Evolutionary conservation across 176 grass and related monocot species (phyloP), one percentile per base, ranked within the genome.

Genomic region (Bonia amplexicaulis): DNA sequence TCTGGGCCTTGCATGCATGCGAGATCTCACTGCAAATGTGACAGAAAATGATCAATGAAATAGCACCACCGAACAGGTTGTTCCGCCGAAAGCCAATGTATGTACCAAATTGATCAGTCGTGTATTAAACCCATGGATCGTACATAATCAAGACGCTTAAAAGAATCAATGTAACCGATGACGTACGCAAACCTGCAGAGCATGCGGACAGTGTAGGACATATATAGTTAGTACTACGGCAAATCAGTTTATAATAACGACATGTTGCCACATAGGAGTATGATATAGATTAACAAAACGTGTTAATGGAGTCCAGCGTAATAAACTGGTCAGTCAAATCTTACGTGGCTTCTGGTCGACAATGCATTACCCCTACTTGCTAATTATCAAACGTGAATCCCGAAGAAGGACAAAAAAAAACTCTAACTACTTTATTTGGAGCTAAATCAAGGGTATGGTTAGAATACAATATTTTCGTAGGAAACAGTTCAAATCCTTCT

Each of bases 261-360:
- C 7, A 35, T 16, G 7, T 12, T 60, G 12, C 12, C 23, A 84
- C 64, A 9, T 58, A 25, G 51, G 17, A 31, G 67, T 42, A 59
- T 31, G n/a, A 22, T 27, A 40, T 17, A 35, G 26, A 47, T 12
- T 59, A 85, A 71, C 13, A 61, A 58, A 60, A 17, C 49, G 49
- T 20, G 25, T 69, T 60, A 60, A 71, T 79, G 74, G 65, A 79
- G 6, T 70, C 64, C 84, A 62, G 66, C 40, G 22, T 57, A 71
- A 59, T 6, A 49, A 61, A 31, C 12, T 78, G 65, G 17, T 61
- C 40, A 5, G 47, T 25, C 58, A 62, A 15, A 45, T 74, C 61
- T 47, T 76, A 29, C 20, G 2, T 76, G 15, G 31, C 39, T 57
- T 69, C 25, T 57, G 58, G 72, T 67, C 39, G 68, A 42, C 25